Conservation (phyloP, 805 yeast genomes). For the Cyberlindnera bimundalis region DNA sequence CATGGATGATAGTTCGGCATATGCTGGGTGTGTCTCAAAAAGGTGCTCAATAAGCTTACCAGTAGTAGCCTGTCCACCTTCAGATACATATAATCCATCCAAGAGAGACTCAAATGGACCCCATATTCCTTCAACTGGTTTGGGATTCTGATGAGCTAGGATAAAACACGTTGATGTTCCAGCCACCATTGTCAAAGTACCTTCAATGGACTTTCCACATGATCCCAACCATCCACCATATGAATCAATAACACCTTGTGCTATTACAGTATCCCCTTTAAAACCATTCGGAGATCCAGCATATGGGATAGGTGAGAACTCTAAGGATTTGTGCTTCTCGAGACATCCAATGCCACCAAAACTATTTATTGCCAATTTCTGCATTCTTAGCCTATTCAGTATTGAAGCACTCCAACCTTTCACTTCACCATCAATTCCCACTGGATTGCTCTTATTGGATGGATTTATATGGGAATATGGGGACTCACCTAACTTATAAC, state of each 20-base stretch:
- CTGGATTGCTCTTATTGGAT: constrained; percentile 11
- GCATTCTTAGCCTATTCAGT: constrained; percentile 26
- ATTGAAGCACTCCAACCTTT: constrained; percentile 46
- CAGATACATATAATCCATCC: constrained; percentile 35
- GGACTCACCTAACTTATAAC: constrained; percentile 27
- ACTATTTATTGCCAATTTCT: constrained; percentile 9
- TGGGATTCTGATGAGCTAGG: constrained; percentile 25
- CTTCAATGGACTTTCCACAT: constrained; percentile 23
- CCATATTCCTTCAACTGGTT: constrained; percentile 48
- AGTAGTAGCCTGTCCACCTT: constrained; percentile 58
- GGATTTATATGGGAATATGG: constrained; percentile 7
- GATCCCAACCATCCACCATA: constrained; percentile 52
- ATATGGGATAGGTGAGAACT: constrained; percentile 19
- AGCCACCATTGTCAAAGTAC: constrained; percentile 48
- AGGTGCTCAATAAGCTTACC: constrained; percentile 50
- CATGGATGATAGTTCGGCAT: constrained; percentile 7
- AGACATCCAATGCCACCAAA: constrained; percentile 31
- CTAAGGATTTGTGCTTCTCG: constrained; percentile 16
- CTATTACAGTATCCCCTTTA: constrained; percentile 19
- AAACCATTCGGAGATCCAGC: constrained; percentile 33
- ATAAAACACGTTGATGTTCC: constrained; percentile 62
- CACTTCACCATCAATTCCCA: constrained; percentile 55
- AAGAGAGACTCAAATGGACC: constrained; percentile 50
- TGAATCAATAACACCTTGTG: constrained; percentile 57
- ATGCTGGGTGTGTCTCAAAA: constrained; percentile 40